Evolutionary conservation across 2,329 filamentous ascomycete species (phyloP).

Genomic region (Sclerotinia nivalis): DNA sequence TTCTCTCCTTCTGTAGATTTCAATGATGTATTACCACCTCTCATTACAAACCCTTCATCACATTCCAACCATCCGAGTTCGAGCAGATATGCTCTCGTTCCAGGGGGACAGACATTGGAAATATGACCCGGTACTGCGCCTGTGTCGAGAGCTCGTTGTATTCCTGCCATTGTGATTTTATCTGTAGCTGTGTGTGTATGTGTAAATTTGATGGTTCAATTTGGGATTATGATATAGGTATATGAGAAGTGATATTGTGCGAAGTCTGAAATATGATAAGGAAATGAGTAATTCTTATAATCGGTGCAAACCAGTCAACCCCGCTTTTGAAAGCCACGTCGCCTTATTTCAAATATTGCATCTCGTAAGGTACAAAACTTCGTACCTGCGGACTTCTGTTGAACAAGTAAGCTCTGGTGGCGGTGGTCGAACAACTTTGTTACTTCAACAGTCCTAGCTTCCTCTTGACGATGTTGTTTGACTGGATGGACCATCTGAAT

Average conservation of each 20-base stretch:
- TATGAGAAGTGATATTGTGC: not conserved
- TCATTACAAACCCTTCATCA: constrained; percentile 48
- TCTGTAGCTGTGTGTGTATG: not conserved
- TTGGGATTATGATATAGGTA: not conserved
- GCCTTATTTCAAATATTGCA: not conserved
- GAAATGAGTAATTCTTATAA: not conserved
- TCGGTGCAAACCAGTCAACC: not conserved
- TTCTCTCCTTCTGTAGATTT: constrained; percentile 30
- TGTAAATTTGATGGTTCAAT: not conserved
- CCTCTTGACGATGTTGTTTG: too few relatives aligned
- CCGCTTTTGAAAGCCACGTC: not conserved
- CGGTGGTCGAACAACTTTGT: too few relatives aligned
- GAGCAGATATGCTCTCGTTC: constrained; percentile 51
- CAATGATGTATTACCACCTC: constrained; percentile 35
- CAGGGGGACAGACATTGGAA: constrained; percentile 44
- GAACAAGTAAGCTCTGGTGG: not conserved
- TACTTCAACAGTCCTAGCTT: too few relatives aligned
- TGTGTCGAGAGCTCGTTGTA: constrained; percentile 33
- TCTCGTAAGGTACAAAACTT: not conserved
- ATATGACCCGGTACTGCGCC: constrained; percentile 34
- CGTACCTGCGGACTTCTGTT: not conserved
- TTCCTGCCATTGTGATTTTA: constrained; percentile 31
- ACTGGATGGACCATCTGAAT: too few relatives aligned
- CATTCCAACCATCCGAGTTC: constrained; percentile 48
- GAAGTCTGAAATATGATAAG: not conserved